Evolutionary conservation across 2,329 filamentous ascomycete species (phyloP).

Genomic region (Biscogniauxia marginata): DNA sequence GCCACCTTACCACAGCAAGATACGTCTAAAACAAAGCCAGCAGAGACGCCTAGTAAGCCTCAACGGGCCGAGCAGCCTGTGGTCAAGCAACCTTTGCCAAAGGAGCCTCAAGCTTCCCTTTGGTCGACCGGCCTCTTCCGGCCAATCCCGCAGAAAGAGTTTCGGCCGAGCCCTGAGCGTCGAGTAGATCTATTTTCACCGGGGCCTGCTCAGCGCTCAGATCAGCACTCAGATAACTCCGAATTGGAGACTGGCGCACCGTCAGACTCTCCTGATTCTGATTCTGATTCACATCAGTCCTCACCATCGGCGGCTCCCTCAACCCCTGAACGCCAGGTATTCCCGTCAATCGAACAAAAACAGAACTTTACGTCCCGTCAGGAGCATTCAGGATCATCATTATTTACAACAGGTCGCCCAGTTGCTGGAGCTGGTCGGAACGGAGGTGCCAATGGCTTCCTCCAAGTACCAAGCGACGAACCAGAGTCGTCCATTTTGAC

Average conservation of each 20-base stretch:
- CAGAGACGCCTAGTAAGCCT: conserved; percentile 8
- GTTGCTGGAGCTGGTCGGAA: conserved; percentile 16
- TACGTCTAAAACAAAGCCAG: conserved; percentile 9
- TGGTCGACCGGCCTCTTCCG: conserved; percentile 33
- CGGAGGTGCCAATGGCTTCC: conserved; percentile 8
- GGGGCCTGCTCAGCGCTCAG: conserved; percentile 20
- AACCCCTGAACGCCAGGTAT: conserved; percentile 27
- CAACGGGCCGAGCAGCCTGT: conserved; percentile 12
- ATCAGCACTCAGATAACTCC: conserved; percentile 23
- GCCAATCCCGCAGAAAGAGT: conserved; percentile 35
- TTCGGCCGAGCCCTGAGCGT: conserved; percentile 32
- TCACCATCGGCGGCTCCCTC: conserved; percentile 9
- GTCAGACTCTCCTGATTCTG: conserved; percentile 14
- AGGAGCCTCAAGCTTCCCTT: conserved; percentile 25
- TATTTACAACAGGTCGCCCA: conserved; percentile 39
- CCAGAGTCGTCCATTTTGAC: conserved; percentile 35
- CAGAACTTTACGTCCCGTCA: conserved; percentile 47
- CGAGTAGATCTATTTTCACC: conserved; percentile 39
- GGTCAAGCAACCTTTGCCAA: conserved; percentile 18
- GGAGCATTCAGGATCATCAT: conserved; percentile 32
- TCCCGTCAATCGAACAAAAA: conserved; percentile 45
- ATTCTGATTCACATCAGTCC: neutral
- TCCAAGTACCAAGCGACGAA: conserved; percentile 20
- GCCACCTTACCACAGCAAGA: conserved; percentile 38
- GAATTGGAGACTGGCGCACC: conserved; percentile 27